Conservation (phyloP, 1,284 basidiomycete species). For the Porodaedalea pini region DNA sequence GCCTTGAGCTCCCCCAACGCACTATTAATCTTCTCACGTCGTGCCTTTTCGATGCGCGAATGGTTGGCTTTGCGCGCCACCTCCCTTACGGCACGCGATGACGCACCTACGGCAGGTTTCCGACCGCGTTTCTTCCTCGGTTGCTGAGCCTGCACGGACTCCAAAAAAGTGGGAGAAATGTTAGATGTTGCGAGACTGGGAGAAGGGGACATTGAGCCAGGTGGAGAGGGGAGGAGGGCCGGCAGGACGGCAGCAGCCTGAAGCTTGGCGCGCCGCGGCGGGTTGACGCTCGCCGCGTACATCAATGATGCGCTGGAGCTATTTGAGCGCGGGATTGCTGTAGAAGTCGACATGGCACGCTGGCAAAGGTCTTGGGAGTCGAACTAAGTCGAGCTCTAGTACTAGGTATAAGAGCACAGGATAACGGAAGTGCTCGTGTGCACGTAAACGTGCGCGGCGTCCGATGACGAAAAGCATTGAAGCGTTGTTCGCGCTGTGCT, state of each 20-base stretch:
- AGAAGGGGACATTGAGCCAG: neutral
- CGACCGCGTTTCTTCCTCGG: slow-evolving; percentile 53
- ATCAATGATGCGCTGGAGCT: slow-evolving; percentile 15
- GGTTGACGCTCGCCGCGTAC: slow-evolving; percentile 54
- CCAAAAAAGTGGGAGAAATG: no score
- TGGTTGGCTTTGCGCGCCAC: slow-evolving; percentile 78
- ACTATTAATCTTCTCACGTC: slow-evolving; percentile 81
- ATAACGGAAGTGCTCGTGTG: slow-evolving; percentile 11
- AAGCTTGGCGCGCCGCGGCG: slow-evolving; percentile 51
- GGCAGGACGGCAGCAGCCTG: neutral
- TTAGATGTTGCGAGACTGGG: neutral
- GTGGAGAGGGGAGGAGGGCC: neutral
- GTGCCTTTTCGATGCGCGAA: slow-evolving; percentile 78
- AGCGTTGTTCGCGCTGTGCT: neutral
- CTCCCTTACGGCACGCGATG: slow-evolving; percentile 69
- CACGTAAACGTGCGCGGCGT: slow-evolving; percentile 12
- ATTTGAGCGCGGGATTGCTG: neutral
- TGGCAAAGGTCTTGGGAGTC: neutral
- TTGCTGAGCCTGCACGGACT: neutral
- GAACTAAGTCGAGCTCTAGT: neutral
- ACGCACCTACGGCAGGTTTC: slow-evolving; percentile 45
- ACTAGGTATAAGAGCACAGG: neutral
- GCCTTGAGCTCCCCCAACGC: slow-evolving; percentile 62
- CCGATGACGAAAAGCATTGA: neutral
- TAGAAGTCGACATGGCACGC: neutral